Conservation (phyloP, 2,329 filamentous ascomycete genomes). For the Fusarium sp. region DNA sequence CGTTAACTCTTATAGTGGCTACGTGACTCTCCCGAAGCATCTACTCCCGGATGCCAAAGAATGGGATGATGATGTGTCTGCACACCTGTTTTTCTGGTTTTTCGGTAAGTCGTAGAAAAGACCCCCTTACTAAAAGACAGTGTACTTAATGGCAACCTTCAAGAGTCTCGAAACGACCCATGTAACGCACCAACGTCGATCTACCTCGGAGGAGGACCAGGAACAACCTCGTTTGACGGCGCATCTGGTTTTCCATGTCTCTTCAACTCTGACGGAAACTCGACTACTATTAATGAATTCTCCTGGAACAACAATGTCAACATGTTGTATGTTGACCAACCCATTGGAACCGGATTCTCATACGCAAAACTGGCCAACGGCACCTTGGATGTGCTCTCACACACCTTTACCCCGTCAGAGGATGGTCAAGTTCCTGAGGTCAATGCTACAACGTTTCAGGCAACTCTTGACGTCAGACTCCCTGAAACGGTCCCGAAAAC, state of each 20-base stretch:
- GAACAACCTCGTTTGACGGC: conserved; percentile 69
- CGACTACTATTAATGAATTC: conserved; percentile 66
- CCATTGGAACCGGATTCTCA: conserved; percentile 74
- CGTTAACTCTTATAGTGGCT: conserved; percentile 40
- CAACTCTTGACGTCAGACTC: conserved; percentile 20
- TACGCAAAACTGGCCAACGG: conserved; percentile 61
- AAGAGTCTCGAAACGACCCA: conserved; percentile 49
- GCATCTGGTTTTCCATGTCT: conserved; percentile 67
- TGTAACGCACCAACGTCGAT: conserved; percentile 54
- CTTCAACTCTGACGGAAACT: conserved; percentile 60
- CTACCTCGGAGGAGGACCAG: conserved; percentile 74
- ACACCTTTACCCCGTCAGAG: conserved; percentile 32
- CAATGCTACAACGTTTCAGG: conserved; percentile 29
- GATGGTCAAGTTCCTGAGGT: neutral
- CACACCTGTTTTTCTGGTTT: conserved; percentile 59
- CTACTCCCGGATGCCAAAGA: conserved; percentile 44
- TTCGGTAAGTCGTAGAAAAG: conserved; percentile 39
- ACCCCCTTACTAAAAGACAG: rapidly evolving
- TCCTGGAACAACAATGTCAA: conserved; percentile 68
- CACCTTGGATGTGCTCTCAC: conserved; percentile 62
- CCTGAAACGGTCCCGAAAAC: conserved; percentile 52
- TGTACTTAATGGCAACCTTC: neutral
- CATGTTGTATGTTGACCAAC: conserved; percentile 67
- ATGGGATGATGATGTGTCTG: conserved; percentile 27
- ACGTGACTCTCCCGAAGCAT: conserved; percentile 36